Evolutionary conservation across 257 asterid species (phyloP), one percentile per base, ranked within the genome.

Genomic region (Salvia rosmarinus): DNA sequence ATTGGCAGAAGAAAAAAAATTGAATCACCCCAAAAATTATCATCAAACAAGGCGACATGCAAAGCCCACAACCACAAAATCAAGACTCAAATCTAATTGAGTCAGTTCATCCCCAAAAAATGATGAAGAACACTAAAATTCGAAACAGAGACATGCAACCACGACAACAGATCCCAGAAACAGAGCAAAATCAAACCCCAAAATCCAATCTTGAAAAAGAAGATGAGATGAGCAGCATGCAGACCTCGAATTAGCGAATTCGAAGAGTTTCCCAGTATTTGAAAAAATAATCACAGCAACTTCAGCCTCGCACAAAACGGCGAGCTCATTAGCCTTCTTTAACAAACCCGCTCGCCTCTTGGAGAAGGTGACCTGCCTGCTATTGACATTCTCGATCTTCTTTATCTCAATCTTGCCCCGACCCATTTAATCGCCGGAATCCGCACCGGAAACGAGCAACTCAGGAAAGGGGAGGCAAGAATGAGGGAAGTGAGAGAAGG

Each of bases 401-500:
- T 87, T 87, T 10, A 91, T 91, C 56, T 91, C 97, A 37, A 91
- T 89, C 57, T 86, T 91, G 0, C 97, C 96, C 59, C 95, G 74
- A 46, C 97, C 96, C 97, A 91, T 91, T 71, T 66, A 21, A 12
- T 13, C 73, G 77, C 64, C 57, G 61, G 20, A 60, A 67, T 54
- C 77, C 35, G n/a, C n/a, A n/a, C n/a, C n/a, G n/a, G n/a, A n/a
- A 56, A 64, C 9, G 4, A 6, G 3, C 23, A 52, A 28, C 61
- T 6, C 13, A 21, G 34, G 4, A 13, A 21, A 42, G 12, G 52
- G 25, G 42, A 6, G 6, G 44, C 7, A 9, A 25, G 30, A 25
- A 25, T 25, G 30, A 25, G 3, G 30, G 30, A 25, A 25, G 3
- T 25, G 30, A 25, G 30, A 25, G 30, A 3, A 25, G 3, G 30